A percentile compares a stretch with the other conserved stretches of the same genome.
Conservation (phyloP, 495 filamentous ascomycete species). For the Umbilicaria muhlenbergii region DNA sequence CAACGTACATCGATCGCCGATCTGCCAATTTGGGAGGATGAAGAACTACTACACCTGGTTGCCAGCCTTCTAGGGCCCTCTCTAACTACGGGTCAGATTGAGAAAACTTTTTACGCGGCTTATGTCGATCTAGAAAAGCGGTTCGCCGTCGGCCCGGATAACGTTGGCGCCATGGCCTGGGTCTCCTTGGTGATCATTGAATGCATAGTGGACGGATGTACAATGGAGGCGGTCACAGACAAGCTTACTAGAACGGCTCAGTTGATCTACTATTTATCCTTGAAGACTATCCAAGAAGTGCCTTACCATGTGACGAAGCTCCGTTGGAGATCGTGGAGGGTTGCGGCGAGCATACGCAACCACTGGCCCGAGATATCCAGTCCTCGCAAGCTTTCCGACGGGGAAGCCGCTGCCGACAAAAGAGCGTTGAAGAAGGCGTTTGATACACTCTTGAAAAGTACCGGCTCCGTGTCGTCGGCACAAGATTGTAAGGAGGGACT, state of each 20-base stretch:
- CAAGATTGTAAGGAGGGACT: background rate
- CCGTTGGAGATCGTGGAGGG: constrained; percentile 10
- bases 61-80: constrained; percentile 24
- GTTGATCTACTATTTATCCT: background rate
- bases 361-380: constrained; percentile 1
- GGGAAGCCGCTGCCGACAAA: too few species aligned
- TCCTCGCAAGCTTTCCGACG: background rate
- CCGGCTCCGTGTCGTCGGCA: background rate
- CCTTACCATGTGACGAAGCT: background rate
- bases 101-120: constrained; percentile 12
- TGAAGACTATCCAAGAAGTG: background rate
- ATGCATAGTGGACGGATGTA: constrained; percentile 1
- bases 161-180: too few species aligned
- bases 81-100: constrained; percentile 30
- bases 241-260: background rate
- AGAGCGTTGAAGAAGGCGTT: too few species aligned
- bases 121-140: constrained; percentile 12
- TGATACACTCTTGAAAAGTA: too few species aligned
- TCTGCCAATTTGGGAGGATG: constrained; percentile 45
- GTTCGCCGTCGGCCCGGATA: too few species aligned
- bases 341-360: constrained; percentile 6
- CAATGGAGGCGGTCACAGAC: background rate
- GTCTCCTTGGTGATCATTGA: constrained; percentile 4
- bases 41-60: constrained; percentile 33
- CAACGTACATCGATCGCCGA: background rate